Percentiles rank a stretch among this genome's conserved stretches.
Conservation (phyloP, 2,329 filamentous ascomycete species). For the Colletotrichum somersetense region DNA sequence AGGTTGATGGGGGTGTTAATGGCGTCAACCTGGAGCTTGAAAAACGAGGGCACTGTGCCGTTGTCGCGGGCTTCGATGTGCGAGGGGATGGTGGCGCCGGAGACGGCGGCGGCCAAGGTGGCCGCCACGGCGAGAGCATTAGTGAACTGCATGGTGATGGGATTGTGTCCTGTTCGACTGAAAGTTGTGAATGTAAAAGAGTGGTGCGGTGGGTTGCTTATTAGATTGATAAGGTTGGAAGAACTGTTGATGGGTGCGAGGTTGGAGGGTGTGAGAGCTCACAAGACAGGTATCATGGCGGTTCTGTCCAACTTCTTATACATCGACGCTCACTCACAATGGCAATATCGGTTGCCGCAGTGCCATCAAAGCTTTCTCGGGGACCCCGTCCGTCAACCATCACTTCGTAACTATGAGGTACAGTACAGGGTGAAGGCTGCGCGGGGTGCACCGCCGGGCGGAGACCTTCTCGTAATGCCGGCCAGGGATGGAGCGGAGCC, state of each 20-base stretch:
- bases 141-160: conserved; percentile 41
- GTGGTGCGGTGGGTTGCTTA: conserved; percentile 31
- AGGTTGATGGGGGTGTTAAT: conserved; percentile 64
- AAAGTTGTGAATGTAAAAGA: conserved; percentile 21
- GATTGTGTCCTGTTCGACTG: neutral
- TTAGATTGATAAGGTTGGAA: conserved; percentile 1
- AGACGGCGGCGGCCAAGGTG: conserved; percentile 47
- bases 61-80: conserved; percentile 33
- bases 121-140: conserved; percentile 43
- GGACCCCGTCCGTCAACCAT: neutral
- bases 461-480: conserved; percentile 40
- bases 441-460: conserved; percentile 17
- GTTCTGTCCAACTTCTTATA: conserved; percentile 14
- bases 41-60: conserved; percentile 48
- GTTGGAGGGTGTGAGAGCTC: neutral
- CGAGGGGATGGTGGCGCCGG: conserved; percentile 26
- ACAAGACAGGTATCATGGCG: neutral
- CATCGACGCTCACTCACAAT: neutral
- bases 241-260: neutral
- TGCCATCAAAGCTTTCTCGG: conserved; percentile 17
- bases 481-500: conserved; percentile 18
- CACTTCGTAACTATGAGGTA: conserved; percentile 29
- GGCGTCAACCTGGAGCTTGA: conserved; percentile 63
- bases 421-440: neutral
- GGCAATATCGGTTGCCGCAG: conserved; percentile 9